Percentiles rank a stretch among this genome's conserved stretches.
Conservation (phyloP, 306 rosid genomes). For the Carpinus viminea region DNA sequence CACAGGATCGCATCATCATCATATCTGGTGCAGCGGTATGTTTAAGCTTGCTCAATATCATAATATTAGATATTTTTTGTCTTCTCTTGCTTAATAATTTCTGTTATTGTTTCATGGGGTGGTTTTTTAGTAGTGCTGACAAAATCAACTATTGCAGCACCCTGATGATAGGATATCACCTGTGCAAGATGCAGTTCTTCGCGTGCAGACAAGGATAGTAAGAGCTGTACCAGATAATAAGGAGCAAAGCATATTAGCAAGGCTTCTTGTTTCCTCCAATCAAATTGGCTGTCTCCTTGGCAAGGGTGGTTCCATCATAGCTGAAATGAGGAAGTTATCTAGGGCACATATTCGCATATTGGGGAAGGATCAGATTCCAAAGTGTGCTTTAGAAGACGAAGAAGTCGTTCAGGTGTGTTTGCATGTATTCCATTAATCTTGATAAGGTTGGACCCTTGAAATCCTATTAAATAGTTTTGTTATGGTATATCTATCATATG, state of each 20-base stretch:
- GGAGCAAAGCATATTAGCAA: slow-evolving; percentile 68
- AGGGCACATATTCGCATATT: slow-evolving; percentile 84
- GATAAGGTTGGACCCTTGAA: slow-evolving; percentile 5
- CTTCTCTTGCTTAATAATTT: slow-evolving; percentile 17
- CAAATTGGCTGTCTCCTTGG: slow-evolving; percentile 97
- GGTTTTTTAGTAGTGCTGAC: slow-evolving; percentile 30
- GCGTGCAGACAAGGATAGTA: slow-evolving; percentile 74
- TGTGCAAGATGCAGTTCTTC: slow-evolving; percentile 95
- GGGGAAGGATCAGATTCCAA: slow-evolving; percentile 85
- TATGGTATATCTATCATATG: slow-evolving; percentile 20
- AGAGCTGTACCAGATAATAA: slow-evolving; percentile 68
- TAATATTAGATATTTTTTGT: neutral
- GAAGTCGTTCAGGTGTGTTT: slow-evolving; percentile 82
- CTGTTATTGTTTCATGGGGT: slow-evolving; percentile 19
- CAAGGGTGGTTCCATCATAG: slow-evolving; percentile 85
- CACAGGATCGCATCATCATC: slow-evolving; percentile 70
- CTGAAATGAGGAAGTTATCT: slow-evolving; percentile 93
- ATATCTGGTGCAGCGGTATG: slow-evolving; percentile 89
- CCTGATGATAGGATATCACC: slow-evolving; percentile 92
- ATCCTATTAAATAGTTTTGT: slow-evolving; percentile 14
- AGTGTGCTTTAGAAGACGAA: slow-evolving; percentile 83
- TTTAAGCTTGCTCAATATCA: slow-evolving; percentile 13
- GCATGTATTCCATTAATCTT: slow-evolving; percentile 13
- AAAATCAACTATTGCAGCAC: slow-evolving; percentile 60
- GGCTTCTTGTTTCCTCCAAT: slow-evolving; percentile 79